phyloP scores from a whole-genome alignment of 176 grass and related monocot genomes.

The Guadua angustifolia region DNA sequence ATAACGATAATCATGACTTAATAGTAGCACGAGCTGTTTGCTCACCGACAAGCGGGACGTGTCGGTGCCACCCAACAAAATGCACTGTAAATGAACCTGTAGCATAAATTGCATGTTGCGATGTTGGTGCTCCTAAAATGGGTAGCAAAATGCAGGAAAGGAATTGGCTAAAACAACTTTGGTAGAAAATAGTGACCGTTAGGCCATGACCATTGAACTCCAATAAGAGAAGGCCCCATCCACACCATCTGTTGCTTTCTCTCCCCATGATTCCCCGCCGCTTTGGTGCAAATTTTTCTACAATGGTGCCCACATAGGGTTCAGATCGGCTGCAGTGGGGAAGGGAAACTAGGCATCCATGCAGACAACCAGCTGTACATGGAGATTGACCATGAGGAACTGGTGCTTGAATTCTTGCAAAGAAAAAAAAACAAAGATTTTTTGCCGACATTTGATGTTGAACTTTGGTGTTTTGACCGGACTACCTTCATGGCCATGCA shows the following conservation, averaged over 20 bases:
- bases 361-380: neutral
- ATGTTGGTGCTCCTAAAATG: constrained; percentile 16
- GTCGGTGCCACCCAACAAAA: constrained; percentile 28
- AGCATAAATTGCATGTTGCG: constrained; percentile 20
- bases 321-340: neutral
- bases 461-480: constrained; percentile 20
- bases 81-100: constrained; percentile 26
- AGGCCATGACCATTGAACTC: constrained; percentile 35
- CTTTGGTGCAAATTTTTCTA: constrained; percentile 1
- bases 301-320: neutral
- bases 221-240: constrained; percentile 21
- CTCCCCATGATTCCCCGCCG: neutral
- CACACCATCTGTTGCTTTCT: constrained; percentile 1
- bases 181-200: constrained; percentile 39
- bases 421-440: neutral
- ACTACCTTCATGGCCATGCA: constrained; percentile 5
- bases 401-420: constrained; percentile 23
- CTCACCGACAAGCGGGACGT: neutral
- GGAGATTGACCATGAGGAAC: neutral
- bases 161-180: neutral
- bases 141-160: constrained; percentile 22
- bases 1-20: neutral
- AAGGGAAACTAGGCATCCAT: neutral
- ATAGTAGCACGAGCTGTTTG: constrained; percentile 32
- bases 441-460: neutral